Percentiles rank a stretch among this genome's conserved stretches.
Conservation (phyloP, 2,329 filamentous ascomycete genomes). For the Colletotrichum cordylinicola region DNA sequence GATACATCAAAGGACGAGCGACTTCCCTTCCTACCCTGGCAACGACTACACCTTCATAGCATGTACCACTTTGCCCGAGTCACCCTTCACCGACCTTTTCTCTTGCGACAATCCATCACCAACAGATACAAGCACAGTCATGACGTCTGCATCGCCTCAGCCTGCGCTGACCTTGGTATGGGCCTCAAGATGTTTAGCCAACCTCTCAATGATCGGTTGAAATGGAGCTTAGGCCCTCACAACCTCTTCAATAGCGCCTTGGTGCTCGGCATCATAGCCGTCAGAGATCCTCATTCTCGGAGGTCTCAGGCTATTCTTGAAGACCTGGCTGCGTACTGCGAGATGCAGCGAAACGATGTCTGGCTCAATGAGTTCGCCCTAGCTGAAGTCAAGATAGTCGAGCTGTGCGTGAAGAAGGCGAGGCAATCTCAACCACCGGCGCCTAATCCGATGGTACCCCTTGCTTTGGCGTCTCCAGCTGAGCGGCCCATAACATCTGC, state of each 20-base stretch:
- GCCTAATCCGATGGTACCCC: neutral
- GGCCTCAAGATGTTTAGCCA: constrained; percentile 36
- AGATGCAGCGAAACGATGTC: constrained; percentile 41
- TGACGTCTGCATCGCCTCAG: constrained; percentile 44
- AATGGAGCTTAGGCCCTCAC: constrained; percentile 39
- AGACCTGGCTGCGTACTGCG: constrained; percentile 45
- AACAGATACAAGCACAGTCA: constrained; percentile 42
- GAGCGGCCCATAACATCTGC: neutral
- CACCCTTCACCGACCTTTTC: constrained; percentile 43
- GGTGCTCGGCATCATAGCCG: constrained; percentile 36
- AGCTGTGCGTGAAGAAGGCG: constrained; percentile 40
- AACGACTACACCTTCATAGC: constrained; percentile 42
- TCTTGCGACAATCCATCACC: constrained; percentile 44
- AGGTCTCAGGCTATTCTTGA: constrained; percentile 38
- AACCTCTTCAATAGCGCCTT: constrained; percentile 48
- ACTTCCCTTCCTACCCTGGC: constrained; percentile 38
- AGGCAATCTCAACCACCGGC: constrained; percentile 8
- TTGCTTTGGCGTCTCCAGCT: neutral
- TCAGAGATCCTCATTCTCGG: constrained; percentile 33
- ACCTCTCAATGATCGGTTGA: constrained; percentile 36
- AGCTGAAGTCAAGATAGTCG: constrained; percentile 46
- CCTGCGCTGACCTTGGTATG: constrained; percentile 44
- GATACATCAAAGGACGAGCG: constrained; percentile 34
- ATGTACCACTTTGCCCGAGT: constrained; percentile 45
- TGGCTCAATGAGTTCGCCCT: constrained; percentile 46